Base-by-base conservation (phyloP, 140 eudicot genomes). In the Erigeron philadelphicus region DNA sequence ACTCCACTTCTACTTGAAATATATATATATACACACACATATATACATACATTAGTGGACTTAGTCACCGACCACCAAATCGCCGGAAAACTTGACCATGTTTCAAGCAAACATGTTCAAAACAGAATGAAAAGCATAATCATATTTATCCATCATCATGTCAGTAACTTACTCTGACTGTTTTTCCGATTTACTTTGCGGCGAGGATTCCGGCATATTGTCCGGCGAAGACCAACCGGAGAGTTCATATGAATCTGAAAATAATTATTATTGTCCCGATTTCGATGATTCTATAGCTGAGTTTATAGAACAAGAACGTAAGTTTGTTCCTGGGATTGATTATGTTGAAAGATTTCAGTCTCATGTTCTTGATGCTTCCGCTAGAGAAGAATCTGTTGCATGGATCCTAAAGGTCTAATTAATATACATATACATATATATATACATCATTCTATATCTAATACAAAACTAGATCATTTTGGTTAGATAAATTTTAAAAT, bases 351-450 rank as follows among this genome's bases (percentile, higher is more conserved):
- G 79, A 46, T 75, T 70, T 78, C 95, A 69, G 0, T 80, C 90
- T 9, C 82, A 82, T 16, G 69, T 84, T 52, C 73, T 84, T 15
- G 95, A 91, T 63, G 83, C 87, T 8, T 82, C 96, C 8, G 84
- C 90, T 66, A 81, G 98, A 65, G 84, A 80, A 40, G 86, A 81
- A 61, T 86, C 96, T 17, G 90, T 88, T 73, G 88, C 92, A 72
- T 91, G 98, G 98, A 91, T 91, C 66, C 87, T 91, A 23, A 91
- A 91, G 98, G 98, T 91, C 75, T 25, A 11, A 43, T 10, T 11
- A 1, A 61, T 2, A 5, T 47, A 52, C 13, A 35, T 11, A 3
- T 19, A 61, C 41, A 65, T 71, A 23, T 11, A 47, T 6, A 13
- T n/a, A n/a, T 12, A 1, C 7, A 48, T 48, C 35, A 25, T 25